Conservation (phyloP, 1,284 basidiomycete species). For the Kalmanozyma brasiliensis region DNA sequence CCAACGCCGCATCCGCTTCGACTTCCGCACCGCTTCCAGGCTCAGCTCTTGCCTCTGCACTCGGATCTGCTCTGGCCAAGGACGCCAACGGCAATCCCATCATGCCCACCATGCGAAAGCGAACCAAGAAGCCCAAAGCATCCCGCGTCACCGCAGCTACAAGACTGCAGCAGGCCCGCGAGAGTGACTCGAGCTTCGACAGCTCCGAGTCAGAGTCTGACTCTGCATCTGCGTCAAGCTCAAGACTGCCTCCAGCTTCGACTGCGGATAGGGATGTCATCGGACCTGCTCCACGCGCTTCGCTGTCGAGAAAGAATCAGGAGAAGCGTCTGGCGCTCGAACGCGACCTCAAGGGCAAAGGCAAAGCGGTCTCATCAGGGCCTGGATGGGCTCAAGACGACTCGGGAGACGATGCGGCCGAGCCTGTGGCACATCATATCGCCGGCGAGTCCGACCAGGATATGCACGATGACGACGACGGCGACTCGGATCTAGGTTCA, state of each 20-base stretch:
- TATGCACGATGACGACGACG: constrained; percentile 9
- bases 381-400: constrained; percentile 35
- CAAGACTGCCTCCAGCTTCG: background rate
- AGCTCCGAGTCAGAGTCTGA: constrained; percentile 53
- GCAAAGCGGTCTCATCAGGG: constrained; percentile 20
- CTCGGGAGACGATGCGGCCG: constrained; percentile 26
- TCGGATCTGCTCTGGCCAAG: constrained; percentile 63
- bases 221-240: constrained; percentile 11
- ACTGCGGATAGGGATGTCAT: constrained; percentile 11
- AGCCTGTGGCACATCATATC: background rate
- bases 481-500: constrained; percentile 31
- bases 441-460: constrained; percentile 9
- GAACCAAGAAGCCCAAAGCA: constrained; percentile 33
- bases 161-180: constrained; percentile 27
- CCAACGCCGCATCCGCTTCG: constrained; percentile 11
- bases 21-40: constrained; percentile 15
- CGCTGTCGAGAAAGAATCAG: constrained; percentile 36
- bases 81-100: constrained; percentile 56
- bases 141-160: constrained; percentile 38
- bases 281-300: constrained; percentile 38
- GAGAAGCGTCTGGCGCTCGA: constrained; percentile 18
- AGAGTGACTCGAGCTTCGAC: constrained; percentile 58
- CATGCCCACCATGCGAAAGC: constrained; percentile 53
- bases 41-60: constrained; percentile 28
- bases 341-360: constrained; percentile 23